Conservation (phyloP, 768 basidiomycete genomes). For the Suillus clintonianus region DNA sequence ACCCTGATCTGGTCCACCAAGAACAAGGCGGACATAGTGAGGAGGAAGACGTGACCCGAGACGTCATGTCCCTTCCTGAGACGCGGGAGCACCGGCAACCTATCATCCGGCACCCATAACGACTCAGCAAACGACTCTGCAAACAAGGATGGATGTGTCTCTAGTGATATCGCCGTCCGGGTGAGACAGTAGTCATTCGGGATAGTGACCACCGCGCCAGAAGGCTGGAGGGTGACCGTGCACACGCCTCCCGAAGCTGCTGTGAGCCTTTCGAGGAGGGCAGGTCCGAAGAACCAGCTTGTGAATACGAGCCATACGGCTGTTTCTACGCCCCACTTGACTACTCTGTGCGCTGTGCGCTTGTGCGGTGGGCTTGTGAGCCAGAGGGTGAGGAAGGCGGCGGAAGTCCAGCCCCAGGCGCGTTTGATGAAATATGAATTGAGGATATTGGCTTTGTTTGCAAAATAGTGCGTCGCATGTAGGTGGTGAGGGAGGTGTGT, state of each 20-base stretch:
- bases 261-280: constrained; percentile 67
- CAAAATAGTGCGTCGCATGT: constrained; percentile 67
- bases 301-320: constrained; percentile 75
- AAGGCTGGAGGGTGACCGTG: constrained; percentile 58
- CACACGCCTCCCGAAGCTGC: constrained; percentile 76
- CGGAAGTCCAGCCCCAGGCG: constrained; percentile 89
- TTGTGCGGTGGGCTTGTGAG: constrained; percentile 51
- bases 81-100: constrained; percentile 56
- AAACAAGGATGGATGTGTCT: constrained; percentile 68
- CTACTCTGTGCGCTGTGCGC: constrained; percentile 44
- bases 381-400: constrained; percentile 61
- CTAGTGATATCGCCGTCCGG: constrained; percentile 51
- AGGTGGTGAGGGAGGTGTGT: constrained; percentile 71
- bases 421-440: constrained; percentile 89
- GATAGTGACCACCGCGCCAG: constrained; percentile 52
- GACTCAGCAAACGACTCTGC: constrained; percentile 31
- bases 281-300: constrained; percentile 87
- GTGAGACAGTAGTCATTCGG: constrained; percentile 60
- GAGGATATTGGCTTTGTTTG: constrained; percentile 76
- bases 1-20: constrained; percentile 73
- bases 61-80: constrained; percentile 87
- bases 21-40: constrained; percentile 78
- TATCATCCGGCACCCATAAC: constrained; percentile 30
- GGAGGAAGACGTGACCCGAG: constrained; percentile 90
- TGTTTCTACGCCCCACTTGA: constrained; percentile 61